Conservation (phyloP, 164 flowering plant genomes). For the Vitis rupestris region DNA sequence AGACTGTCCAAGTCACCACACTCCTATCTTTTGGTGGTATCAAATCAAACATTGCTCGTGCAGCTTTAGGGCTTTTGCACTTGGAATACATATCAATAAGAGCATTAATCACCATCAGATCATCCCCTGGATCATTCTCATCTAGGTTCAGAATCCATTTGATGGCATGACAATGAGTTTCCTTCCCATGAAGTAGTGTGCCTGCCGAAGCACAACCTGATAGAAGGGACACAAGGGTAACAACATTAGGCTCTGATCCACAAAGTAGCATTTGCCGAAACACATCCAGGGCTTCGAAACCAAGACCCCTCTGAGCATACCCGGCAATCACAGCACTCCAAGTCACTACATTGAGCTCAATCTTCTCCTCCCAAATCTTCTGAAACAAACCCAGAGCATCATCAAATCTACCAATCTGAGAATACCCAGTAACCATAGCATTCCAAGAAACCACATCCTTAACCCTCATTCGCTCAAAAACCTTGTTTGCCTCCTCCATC, state of each 20-base stretch:
- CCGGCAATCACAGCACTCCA: constrained; percentile 88
- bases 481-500: constrained; percentile 48
- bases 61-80: constrained; percentile 38
- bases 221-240: constrained; percentile 67
- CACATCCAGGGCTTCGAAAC: constrained; percentile 55
- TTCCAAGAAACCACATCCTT: constrained; percentile 88
- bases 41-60: constrained; percentile 44
- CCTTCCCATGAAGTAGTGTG: constrained; percentile 60
- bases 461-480: constrained; percentile 48
- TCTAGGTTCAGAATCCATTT: constrained; percentile 35
- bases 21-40: constrained; percentile 32
- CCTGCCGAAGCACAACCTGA: constrained; percentile 75
- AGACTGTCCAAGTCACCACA: constrained; percentile 87
- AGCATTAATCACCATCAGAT: constrained; percentile 60
- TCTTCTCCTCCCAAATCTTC: constrained; percentile 46
- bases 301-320: constrained; percentile 71
- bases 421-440: constrained; percentile 75
- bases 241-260: constrained; percentile 56
- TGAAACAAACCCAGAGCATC: constrained; percentile 54
- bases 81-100: constrained; percentile 80
- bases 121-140: constrained; percentile 36
- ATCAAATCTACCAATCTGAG: constrained; percentile 58
- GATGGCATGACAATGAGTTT: constrained; percentile 58
- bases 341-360: constrained; percentile 66
- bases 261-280: constrained; percentile 56